Conservation (phyloP, 2,329 filamentous ascomycete species). For the Beauveria australis region DNA sequence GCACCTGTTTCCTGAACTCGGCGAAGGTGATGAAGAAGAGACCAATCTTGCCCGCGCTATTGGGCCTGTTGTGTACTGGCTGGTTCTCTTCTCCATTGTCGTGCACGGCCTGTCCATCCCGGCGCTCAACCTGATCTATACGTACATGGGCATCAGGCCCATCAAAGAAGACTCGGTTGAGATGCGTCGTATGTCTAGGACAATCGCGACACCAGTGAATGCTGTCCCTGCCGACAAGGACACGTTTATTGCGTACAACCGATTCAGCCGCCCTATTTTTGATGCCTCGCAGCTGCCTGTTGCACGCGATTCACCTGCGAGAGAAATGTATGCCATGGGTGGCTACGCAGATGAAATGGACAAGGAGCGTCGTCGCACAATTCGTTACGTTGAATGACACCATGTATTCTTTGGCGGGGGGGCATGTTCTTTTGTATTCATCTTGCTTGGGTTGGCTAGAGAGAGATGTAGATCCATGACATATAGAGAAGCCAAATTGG, state of each 20-base stretch:
- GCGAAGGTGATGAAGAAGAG: slow-evolving; percentile 27
- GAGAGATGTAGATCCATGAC: not conserved
- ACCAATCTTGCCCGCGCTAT: slow-evolving; percentile 28
- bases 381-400: slow-evolving; percentile 5
- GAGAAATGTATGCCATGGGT: slow-evolving; percentile 1
- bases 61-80: slow-evolving; percentile 12
- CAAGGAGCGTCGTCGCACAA: not conserved
- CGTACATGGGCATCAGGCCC: slow-evolving; percentile 29
- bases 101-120: slow-evolving; percentile 42
- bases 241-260: slow-evolving; percentile 39
- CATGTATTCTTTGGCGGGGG: not conserved
- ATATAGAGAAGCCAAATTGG: not conserved
- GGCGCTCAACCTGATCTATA: slow-evolving; percentile 30
- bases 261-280: slow-evolving; percentile 34
- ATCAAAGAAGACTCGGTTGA: slow-evolving; percentile 34
- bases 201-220: slow-evolving; percentile 29
- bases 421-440: not conserved
- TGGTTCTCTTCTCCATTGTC: slow-evolving; percentile 31
- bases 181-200: slow-evolving; percentile 29
- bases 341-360: not conserved
- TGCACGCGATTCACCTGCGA: not conserved
- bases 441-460: not conserved
- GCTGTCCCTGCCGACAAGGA: slow-evolving; percentile 29
- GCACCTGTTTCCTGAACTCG: slow-evolving; percentile 31
- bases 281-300: slow-evolving; percentile 6